Evolutionary conservation across 257 asterid genomes (phyloP).

Genomic region (Rubia yunnanensis): DNA sequence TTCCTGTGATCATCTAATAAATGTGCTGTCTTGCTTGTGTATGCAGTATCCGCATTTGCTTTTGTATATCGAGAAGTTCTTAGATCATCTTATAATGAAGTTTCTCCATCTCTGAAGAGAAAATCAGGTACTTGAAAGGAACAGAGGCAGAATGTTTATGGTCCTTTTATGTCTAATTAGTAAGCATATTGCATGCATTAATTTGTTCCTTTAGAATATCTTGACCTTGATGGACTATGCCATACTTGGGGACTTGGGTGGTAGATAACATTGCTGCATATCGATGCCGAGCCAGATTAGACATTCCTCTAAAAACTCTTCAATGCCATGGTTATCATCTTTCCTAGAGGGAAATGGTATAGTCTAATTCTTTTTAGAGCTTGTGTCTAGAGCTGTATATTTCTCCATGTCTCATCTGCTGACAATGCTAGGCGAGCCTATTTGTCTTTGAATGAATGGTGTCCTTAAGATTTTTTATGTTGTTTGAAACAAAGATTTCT

Average conservation of each 20-base stretch:
- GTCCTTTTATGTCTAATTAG: no score
- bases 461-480: not conserved
- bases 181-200: not conserved
- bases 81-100: conserved; percentile 27
- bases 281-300: not conserved
- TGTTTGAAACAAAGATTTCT: not conserved
- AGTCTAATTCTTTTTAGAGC: not conserved
- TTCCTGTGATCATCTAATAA: not conserved
- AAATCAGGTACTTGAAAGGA: conserved; percentile 59
- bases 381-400: not conserved
- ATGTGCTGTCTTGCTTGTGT: conserved; percentile 15
- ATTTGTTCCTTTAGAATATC: not conserved
- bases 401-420: not conserved
- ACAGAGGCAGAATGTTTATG: not conserved
- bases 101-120: conserved; percentile 55
- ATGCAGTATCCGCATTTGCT: conserved; percentile 72
- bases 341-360: not conserved
- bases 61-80: conserved; percentile 86
- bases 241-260: not conserved
- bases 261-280: not conserved
- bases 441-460: not conserved
- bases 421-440: not conserved
- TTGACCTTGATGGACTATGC: not conserved
- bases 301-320: not conserved
- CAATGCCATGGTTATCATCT: not conserved